A percentile compares a stretch with the other conserved stretches of the same genome.
Evolutionary conservation across 2,329 filamentous ascomycete species (phyloP).

Genomic region (Sphaerulina vaccinii): DNA sequence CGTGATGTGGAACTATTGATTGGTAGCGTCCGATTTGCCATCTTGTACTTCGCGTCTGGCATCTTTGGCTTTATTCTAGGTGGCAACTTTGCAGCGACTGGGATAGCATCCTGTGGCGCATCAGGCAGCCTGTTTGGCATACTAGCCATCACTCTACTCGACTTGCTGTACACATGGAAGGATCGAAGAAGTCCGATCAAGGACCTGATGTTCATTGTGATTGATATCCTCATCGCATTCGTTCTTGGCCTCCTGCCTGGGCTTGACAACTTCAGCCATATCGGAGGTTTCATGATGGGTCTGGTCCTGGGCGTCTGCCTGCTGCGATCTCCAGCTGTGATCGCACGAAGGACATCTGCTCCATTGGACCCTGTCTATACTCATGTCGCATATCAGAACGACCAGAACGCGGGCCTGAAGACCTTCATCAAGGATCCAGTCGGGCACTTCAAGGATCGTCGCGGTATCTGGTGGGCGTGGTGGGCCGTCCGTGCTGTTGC

Average conservation of each 20-base stretch:
- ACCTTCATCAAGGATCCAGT: slow-evolving; percentile 52
- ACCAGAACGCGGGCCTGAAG: slow-evolving; percentile 35
- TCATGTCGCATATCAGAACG: slow-evolving; percentile 19
- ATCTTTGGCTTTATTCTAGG: slow-evolving; percentile 96
- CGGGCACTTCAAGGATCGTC: slow-evolving; percentile 87
- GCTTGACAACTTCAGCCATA: slow-evolving; percentile 95
- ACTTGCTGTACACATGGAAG: slow-evolving; percentile 89
- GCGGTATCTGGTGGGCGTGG: slow-evolving; percentile 96
- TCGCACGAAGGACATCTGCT: slow-evolving; percentile 29
- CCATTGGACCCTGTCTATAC: slow-evolving; percentile 23
- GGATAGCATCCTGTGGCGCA: slow-evolving; percentile 77
- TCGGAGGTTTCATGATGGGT: slow-evolving; percentile 93
- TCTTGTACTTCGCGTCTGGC: slow-evolving; percentile 87
- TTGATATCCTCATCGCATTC: slow-evolving; percentile 87
- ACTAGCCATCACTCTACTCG: slow-evolving; percentile 81
- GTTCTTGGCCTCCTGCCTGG: slow-evolving; percentile 88
- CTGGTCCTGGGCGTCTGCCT: slow-evolving; percentile 82
- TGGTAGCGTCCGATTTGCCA: slow-evolving; percentile 78
- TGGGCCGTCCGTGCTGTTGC: slow-evolving; percentile 81
- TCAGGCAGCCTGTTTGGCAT: slow-evolving; percentile 91
- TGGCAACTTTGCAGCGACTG: slow-evolving; percentile 83
- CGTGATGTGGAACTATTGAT: slow-evolving; percentile 91
- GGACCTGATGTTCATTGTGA: slow-evolving; percentile 80
- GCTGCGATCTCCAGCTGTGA: slow-evolving; percentile 77
- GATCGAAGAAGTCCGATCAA: slow-evolving; percentile 73